Evolutionary conservation across 108 stramenopile species (phyloP).

Genomic region (Conticribra weissflogii): DNA sequence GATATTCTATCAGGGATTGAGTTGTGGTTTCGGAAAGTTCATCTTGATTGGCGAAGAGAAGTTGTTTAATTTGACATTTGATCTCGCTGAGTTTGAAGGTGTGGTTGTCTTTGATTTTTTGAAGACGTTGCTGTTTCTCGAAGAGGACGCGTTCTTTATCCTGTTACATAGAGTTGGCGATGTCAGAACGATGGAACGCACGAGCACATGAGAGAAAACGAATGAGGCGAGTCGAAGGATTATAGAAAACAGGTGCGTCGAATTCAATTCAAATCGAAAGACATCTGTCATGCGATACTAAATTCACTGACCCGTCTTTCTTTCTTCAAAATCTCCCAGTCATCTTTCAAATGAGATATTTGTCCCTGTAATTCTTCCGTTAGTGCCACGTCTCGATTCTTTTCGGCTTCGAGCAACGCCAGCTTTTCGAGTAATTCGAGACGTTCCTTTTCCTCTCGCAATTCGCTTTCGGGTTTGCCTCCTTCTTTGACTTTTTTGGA

Average conservation of each 20-base stretch:
- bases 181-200: not conserved
- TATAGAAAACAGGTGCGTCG: not conserved
- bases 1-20: slow-evolving; percentile 24
- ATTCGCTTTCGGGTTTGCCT: slow-evolving; percentile 12
- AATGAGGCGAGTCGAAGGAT: not conserved
- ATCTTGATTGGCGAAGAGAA: slow-evolving; percentile 37
- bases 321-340: slow-evolving; percentile 51
- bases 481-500: slow-evolving; percentile 25
- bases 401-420: slow-evolving; percentile 14
- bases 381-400: slow-evolving; percentile 4
- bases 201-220: not conserved
- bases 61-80: slow-evolving; percentile 43
- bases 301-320: slow-evolving; percentile 14
- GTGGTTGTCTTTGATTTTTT: slow-evolving; percentile 37
- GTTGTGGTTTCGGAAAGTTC: slow-evolving; percentile 25
- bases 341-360: slow-evolving; percentile 24
- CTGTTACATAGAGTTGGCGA: not conserved
- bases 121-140: slow-evolving; percentile 41
- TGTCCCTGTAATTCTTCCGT: slow-evolving; percentile 26
- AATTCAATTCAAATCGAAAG: not conserved
- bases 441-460: slow-evolving; percentile 20
- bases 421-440: slow-evolving; percentile 32
- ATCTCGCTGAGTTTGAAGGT: slow-evolving; percentile 20
- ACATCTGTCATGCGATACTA: not conserved
- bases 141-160: slow-evolving; percentile 25